Evolutionary conservation across 768 basidiomycete genomes (phyloP).

Genomic region (Cystobasidium tubakii): DNA sequence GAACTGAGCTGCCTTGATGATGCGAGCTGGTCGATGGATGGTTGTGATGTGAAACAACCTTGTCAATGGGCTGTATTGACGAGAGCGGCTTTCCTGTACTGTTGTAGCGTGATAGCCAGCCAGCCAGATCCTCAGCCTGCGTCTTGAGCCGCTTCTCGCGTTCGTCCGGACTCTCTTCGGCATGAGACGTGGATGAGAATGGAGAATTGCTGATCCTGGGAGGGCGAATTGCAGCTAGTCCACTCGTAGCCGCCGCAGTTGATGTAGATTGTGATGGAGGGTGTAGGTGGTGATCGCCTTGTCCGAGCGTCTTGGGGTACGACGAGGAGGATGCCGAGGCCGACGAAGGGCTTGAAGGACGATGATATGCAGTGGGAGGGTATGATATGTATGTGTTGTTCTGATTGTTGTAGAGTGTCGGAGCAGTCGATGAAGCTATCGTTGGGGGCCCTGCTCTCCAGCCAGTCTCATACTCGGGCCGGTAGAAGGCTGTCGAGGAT

Average conservation of each 20-base stretch:
- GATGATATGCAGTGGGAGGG: neutral
- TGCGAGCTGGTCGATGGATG: neutral
- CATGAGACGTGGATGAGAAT: neutral
- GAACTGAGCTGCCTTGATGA: too few relatives aligned
- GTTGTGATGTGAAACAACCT: neutral
- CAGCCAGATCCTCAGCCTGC: conserved; percentile 10
- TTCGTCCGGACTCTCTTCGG: conserved; percentile 2
- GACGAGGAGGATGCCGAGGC: neutral
- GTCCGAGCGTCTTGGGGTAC: neutral
- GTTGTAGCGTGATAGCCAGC: conserved; percentile 14
- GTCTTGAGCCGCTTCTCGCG: conserved; percentile 6
- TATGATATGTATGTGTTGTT: neutral
- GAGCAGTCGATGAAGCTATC: neutral
- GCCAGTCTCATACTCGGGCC: neutral
- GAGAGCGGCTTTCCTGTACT: neutral
- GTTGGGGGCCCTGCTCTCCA: neutral
- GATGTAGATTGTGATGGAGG: neutral
- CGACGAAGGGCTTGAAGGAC: neutral
- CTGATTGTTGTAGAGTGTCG: neutral
- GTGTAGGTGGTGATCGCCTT: neutral
- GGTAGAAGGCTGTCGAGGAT: neutral
- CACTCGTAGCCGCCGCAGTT: neutral
- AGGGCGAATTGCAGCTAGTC: neutral
- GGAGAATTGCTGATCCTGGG: conserved; percentile 2
- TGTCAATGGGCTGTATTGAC: neutral